Base-by-base conservation (phyloP, 176 grass and related monocot species). In the Rhynchospora tenuis region DNA sequence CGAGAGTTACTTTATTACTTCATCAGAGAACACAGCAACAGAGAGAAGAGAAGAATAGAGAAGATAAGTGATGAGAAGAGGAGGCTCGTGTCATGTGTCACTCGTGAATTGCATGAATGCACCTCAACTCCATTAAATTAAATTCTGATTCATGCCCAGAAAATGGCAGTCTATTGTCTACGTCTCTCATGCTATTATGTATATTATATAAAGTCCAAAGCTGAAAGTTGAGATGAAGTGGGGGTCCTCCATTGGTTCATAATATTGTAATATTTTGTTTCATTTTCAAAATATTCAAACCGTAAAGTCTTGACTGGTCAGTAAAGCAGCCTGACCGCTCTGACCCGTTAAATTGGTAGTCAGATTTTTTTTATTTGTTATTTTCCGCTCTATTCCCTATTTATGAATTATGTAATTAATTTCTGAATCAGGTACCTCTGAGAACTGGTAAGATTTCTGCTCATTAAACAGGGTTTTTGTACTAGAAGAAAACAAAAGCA, bases 41-140 rank as follows among this genome's bases (percentile, higher is more conserved):
- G 45, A 73, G 70, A 73, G 24, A 24, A 38, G 33, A 38, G 33
- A 38, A 38, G 33, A 38, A 38, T 38, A 38, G 33, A 50, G 20
- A 73, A 51, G 70, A 73, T 50, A 23, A 73, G 20, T 27, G 26
- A 56, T 29, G 38, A 80, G 31, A 6, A 46, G 65, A 70, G 23
- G 27, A 44, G 5, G 27, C 15, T 65, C 1, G 61, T 50, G 13
- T 82, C 80, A 82, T 82, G 45, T 82, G 59, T 52, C 80, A 47
- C 80, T 82, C 61, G 80, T 82, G 80, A 82, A 67, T 65, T 82
- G 43, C 80, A 82, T 82, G 63, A 82, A 82, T 82, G 80, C 80
- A 48, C 62, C 78, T 61, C 73, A 81, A 63, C 22, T 20, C 4
- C 78, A 81, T 60, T 80, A n/a, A 80, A 44, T 61, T 64, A 64